Evolutionary conservation across 768 basidiomycete genomes (phyloP).

Genomic region (Lyophyllum decastes): DNA sequence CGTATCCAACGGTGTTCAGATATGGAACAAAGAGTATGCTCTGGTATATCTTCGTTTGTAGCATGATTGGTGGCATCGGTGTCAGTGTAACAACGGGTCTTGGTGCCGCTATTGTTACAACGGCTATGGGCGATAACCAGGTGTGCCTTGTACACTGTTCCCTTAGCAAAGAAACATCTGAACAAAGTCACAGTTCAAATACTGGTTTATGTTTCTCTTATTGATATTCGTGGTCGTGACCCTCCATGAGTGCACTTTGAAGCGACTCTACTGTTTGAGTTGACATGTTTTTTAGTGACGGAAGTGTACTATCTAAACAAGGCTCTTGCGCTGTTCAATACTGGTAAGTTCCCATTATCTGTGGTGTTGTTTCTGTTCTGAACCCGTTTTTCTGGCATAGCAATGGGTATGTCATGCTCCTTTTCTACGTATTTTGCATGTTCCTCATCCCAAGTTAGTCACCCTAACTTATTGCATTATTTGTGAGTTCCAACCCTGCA

Average conservation of each 20-base stretch:
- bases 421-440: not conserved
- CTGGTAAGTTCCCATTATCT: conserved; percentile 49
- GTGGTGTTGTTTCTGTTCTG: conserved; percentile 51
- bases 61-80: conserved; percentile 94
- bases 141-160: conserved; percentile 32
- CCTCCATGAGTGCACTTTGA: conserved; percentile 53
- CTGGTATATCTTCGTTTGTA: conserved; percentile 94
- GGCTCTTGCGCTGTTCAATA: conserved; percentile 94
- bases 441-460: conserved; percentile 44
- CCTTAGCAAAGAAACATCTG: not conserved
- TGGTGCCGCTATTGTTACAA: conserved; percentile 87
- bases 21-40: conserved; percentile 94
- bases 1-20: conserved; percentile 30
- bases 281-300: conserved; percentile 49
- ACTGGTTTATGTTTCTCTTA: conserved; percentile 91
- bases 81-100: conserved; percentile 95
- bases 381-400: conserved; percentile 38
- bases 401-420: conserved; percentile 12
- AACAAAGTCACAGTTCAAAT: conserved; percentile 65
- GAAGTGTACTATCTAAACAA: conserved; percentile 97
- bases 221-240: conserved; percentile 83
- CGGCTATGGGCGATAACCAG: conserved; percentile 76
- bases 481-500: conserved; percentile 45
- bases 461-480: conserved; percentile 89
- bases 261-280: conserved; percentile 12